Conservation (phyloP, 2,329 filamentous ascomycete species). For the Boeremia lycopersici region DNA sequence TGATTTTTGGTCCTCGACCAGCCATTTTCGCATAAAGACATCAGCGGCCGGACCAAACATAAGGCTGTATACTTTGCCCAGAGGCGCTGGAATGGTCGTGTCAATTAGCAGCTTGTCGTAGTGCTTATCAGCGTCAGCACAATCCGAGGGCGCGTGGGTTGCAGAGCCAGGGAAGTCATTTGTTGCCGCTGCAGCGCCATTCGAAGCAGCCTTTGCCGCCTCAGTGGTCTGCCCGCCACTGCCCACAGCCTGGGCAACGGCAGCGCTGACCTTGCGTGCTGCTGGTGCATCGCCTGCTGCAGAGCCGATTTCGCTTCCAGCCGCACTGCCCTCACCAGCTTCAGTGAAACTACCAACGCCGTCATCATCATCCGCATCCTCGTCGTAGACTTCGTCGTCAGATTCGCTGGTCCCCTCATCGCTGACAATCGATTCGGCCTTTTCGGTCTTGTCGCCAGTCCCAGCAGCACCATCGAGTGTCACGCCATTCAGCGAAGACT, state of each 20-base stretch:
- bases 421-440: conserved; percentile 66
- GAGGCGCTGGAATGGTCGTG: conserved; percentile 81
- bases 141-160: conserved; percentile 83
- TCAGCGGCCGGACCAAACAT: conserved; percentile 83
- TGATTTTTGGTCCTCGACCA: conserved; percentile 86
- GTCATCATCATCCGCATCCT: conserved; percentile 78
- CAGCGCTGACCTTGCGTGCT: conserved; percentile 72
- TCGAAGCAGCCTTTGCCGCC: conserved; percentile 50
- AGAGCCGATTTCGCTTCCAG: conserved; percentile 57
- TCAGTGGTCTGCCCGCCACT: conserved; percentile 36
- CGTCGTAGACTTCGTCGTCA: conserved; percentile 78
- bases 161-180: conserved; percentile 84
- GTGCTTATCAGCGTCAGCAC: conserved; percentile 76
- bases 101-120: conserved; percentile 87
- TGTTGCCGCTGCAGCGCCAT: conserved; percentile 49
- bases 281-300: conserved; percentile 59
- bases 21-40: conserved; percentile 83
- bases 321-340: conserved; percentile 59
- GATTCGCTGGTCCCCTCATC: conserved; percentile 64
- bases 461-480: conserved; percentile 71
- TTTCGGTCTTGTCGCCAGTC: conserved; percentile 88
- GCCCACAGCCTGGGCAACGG: conserved; percentile 48
- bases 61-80: conserved; percentile 89
- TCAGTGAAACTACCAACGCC: conserved; percentile 68
- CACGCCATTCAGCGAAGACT: conserved; percentile 89